These are phyloP conservation scores for Rosa chinensis DNA, from an alignment of 306 rosid species.

Conservation along the genomic window DNA sequence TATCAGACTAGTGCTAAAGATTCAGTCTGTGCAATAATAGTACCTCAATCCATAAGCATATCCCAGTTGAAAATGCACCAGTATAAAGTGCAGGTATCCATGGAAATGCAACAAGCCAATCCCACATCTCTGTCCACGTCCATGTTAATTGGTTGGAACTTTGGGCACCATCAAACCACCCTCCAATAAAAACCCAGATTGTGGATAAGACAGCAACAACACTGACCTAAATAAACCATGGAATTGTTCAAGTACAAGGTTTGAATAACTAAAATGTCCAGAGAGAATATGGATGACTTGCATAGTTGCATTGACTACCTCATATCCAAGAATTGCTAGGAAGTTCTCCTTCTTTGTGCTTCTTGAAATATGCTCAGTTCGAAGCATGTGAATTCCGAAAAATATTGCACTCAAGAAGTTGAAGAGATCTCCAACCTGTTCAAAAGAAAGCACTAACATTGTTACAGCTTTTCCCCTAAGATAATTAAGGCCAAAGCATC, in stretches of 20 bases:
- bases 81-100: conserved; percentile 80
- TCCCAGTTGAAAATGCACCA: conserved; percentile 65
- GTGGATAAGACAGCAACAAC: conserved; percentile 52
- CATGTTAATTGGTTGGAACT: conserved; percentile 36
- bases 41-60: conserved; percentile 77
- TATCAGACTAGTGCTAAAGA: not conserved
- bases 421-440: conserved; percentile 69
- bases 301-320: conserved; percentile 29
- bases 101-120: conserved; percentile 60
- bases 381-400: conserved; percentile 74
- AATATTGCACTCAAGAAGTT: conserved; percentile 74
- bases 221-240: conserved; percentile 44
- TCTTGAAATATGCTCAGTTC: conserved; percentile 69
- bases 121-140: conserved; percentile 52
- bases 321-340: conserved; percentile 61
- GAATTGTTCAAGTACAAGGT: not conserved
- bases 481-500: not conserved
- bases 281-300: not conserved
- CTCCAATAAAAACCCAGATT: conserved; percentile 57
- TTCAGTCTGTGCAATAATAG: not conserved
- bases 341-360: conserved; percentile 50
- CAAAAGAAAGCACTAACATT: not conserved
- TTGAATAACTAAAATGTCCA: conserved; percentile 6
- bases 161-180: conserved; percentile 39
- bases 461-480: not conserved